Percentiles rank a stretch among this genome's conserved stretches.
Evolutionary conservation across 2,329 filamentous ascomycete genomes (phyloP).

Genomic region (Neofusicoccum sp.): DNA sequence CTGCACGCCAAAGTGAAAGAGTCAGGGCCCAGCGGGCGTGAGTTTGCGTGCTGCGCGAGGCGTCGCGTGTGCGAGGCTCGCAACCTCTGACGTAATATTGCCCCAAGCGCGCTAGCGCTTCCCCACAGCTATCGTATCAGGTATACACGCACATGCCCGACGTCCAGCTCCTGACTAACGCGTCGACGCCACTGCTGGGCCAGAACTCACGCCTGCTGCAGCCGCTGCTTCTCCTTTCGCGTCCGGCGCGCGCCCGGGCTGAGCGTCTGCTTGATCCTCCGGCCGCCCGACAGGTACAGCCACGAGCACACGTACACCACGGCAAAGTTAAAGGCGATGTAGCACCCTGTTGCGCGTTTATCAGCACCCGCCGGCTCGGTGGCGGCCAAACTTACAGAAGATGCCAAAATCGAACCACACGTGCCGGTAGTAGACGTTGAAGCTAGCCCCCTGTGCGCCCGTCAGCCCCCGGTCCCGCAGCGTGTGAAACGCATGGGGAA

Average conservation of each 20-base stretch:
- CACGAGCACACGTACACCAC: conserved; percentile 54
- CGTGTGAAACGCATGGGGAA: not conserved
- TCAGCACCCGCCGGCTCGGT: conserved; percentile 13
- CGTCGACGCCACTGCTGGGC: not conserved
- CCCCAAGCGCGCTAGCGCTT: conserved; percentile 7
- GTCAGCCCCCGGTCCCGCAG: not conserved
- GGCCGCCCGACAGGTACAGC: conserved; percentile 50
- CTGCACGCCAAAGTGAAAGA: not conserved
- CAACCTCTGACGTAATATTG: conserved; percentile 14
- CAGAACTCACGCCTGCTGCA: not conserved
- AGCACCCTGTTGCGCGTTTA: conserved; percentile 39
- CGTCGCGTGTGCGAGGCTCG: not conserved
- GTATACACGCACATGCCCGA: conserved; percentile 13
- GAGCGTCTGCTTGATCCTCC: conserved; percentile 31
- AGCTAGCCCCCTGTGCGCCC: conserved; percentile 35
- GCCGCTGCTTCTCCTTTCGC: conserved; percentile 3
- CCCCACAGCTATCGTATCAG: not conserved
- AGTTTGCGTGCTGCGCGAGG: not conserved
- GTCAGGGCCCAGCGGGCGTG: not conserved
- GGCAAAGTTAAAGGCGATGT: conserved; percentile 63
- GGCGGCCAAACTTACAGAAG: conserved; percentile 44
- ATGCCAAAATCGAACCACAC: conserved; percentile 68
- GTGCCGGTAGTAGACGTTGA: conserved; percentile 60
- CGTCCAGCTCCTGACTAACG: not conserved
- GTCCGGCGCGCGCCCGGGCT: not conserved